Percentiles rank a stretch among this genome's conserved stretches.
Evolutionary conservation across 2,329 filamentous ascomycete genomes (phyloP).

Genomic region (Penicillium sp.): DNA sequence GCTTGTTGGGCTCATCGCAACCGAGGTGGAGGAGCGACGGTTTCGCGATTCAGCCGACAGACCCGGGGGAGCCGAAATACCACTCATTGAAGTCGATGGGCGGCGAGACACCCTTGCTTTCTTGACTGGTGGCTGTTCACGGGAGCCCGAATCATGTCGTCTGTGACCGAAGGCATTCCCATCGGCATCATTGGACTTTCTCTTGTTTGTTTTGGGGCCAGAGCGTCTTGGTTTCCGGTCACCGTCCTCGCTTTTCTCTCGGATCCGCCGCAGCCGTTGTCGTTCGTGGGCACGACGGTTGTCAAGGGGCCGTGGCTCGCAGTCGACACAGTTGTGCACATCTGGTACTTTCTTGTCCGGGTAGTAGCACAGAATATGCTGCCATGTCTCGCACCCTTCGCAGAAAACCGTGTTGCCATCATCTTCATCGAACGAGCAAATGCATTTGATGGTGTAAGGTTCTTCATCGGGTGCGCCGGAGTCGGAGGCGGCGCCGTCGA

Average conservation of each 20-base stretch:
- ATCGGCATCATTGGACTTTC: conserved; percentile 70
- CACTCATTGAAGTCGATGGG: conserved; percentile 71
- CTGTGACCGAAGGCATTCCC: conserved; percentile 55
- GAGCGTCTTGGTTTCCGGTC: conserved; percentile 74
- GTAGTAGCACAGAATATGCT: conserved; percentile 97
- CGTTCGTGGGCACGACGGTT: conserved; percentile 71
- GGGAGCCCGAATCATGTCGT: conserved; percentile 56
- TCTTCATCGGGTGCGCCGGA: conserved; percentile 46
- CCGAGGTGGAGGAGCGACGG: conserved; percentile 57
- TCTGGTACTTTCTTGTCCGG: conserved; percentile 70
- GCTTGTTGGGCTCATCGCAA: conserved; percentile 72
- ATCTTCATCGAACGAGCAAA: conserved; percentile 89
- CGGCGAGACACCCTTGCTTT: conserved; percentile 81
- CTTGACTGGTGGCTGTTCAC: conserved; percentile 64
- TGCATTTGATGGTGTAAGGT: conserved; percentile 92
- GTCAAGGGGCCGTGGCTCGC: conserved; percentile 75
- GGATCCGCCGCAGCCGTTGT: conserved; percentile 63
- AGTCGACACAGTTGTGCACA: conserved; percentile 87
- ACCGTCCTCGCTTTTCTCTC: conserved; percentile 58
- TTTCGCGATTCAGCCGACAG: conserved; percentile 64
- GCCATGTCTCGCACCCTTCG: conserved; percentile 94
- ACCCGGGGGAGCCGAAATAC: conserved; percentile 64
- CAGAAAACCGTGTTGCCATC: conserved; percentile 97
- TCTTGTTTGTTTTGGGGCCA: conserved; percentile 79
- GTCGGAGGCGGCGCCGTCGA: conserved; percentile 46